Evolutionary conservation across 2,329 filamentous ascomycete species (phyloP).

Genomic region (Diplodia sapinea): DNA sequence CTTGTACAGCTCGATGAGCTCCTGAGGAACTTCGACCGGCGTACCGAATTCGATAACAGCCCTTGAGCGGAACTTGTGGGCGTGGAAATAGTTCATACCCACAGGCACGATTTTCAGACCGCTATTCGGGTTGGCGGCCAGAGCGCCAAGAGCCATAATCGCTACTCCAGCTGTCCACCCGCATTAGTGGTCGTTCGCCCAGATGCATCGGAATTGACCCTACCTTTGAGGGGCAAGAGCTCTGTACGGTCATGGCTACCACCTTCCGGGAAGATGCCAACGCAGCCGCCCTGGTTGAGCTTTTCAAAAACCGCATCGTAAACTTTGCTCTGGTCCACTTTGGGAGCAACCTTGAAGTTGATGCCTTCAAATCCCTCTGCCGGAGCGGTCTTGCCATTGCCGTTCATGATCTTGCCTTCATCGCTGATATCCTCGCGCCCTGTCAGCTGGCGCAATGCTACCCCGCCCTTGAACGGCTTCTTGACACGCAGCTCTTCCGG

Average conservation of each 20-base stretch:
- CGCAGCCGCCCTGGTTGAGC: constrained; percentile 80
- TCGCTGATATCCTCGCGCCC: constrained; percentile 75
- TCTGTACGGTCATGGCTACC: constrained; percentile 95
- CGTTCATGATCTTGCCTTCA: constrained; percentile 67
- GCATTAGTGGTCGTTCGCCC: constrained; percentile 14
- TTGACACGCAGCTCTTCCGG: constrained; percentile 84
- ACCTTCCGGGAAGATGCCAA: constrained; percentile 96
- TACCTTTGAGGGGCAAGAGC: constrained; percentile 82
- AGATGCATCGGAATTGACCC: not conserved
- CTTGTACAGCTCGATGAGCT: constrained; percentile 85
- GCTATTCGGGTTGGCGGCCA: constrained; percentile 84
- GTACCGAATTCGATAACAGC: constrained; percentile 95
- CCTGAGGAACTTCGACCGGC: constrained; percentile 81
- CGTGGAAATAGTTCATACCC: constrained; percentile 99
- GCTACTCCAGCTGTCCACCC: constrained; percentile 76
- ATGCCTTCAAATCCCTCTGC: constrained; percentile 71
- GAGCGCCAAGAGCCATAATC: constrained; percentile 92
- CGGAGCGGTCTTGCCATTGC: constrained; percentile 59
- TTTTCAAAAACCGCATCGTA: constrained; percentile 92
- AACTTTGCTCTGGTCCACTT: constrained; percentile 91
- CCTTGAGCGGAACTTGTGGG: constrained; percentile 95
- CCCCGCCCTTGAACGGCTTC: constrained; percentile 79
- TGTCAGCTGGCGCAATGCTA: constrained; percentile 80
- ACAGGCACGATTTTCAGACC: constrained; percentile 94
- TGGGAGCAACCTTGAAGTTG: constrained; percentile 85